A percentile compares a stretch with the other conserved stretches of the same genome.
Evolutionary conservation across 1,284 basidiomycete species (phyloP).

Genomic region (Sporisorium reilianum): DNA sequence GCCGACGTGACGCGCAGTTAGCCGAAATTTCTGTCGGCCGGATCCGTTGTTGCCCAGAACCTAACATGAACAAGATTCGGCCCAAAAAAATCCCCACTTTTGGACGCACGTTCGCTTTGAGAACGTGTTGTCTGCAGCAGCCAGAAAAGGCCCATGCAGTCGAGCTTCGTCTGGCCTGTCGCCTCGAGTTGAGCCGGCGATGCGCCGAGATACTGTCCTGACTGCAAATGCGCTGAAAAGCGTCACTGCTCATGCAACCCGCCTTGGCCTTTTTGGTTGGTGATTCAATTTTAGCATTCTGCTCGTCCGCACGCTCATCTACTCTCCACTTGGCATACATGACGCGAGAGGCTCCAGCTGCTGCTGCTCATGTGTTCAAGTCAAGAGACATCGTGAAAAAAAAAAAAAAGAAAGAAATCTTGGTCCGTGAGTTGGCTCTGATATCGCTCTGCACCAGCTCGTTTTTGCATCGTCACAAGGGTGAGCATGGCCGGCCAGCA

Average conservation of each 20-base stretch:
- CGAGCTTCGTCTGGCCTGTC: background rate
- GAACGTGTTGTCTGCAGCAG: background rate
- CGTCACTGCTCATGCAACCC: background rate
- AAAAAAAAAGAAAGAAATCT: background rate
- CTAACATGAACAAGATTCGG: background rate
- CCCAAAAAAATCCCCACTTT: background rate
- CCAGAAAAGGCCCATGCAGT: too few species aligned
- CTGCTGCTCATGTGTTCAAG: too few species aligned
- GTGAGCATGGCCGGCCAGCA: background rate
- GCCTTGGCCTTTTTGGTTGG: background rate
- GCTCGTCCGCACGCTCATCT: background rate
- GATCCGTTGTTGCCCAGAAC: background rate
- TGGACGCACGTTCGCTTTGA: background rate
- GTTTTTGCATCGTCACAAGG: background rate
- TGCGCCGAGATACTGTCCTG: background rate
- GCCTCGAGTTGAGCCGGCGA: slow-evolving; percentile 9
- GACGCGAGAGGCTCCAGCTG: too few species aligned
- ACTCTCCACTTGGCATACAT: background rate
- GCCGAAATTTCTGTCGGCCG: slow-evolving; percentile 6
- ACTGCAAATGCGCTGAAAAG: background rate
- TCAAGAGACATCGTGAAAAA: too few species aligned
- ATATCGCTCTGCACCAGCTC: background rate
- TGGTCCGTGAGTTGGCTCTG: background rate
- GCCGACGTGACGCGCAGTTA: slow-evolving; percentile 10
- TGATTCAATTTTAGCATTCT: background rate